These are phyloP conservation scores for Periconia sp. DNA, from an alignment of 2,329 filamentous ascomycete species.

Conservation along the genomic window DNA sequence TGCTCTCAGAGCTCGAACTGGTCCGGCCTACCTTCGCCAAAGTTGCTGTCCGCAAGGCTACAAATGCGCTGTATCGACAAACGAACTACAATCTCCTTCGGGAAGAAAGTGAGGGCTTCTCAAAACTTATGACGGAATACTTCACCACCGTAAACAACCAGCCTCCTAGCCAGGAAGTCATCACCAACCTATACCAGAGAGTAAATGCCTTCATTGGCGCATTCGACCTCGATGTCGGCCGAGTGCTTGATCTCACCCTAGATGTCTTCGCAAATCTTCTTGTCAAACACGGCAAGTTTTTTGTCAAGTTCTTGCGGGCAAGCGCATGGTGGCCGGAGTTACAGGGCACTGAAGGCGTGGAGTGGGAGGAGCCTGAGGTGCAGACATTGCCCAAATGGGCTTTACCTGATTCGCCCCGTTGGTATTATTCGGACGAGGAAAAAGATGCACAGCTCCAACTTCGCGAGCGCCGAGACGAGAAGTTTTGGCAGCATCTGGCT, in stretches of 20 bases:
- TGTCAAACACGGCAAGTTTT: conserved; percentile 92
- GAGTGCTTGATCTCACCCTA: conserved; percentile 90
- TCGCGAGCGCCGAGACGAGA: conserved; percentile 70
- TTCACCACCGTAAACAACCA: conserved; percentile 84
- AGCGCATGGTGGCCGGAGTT: conserved; percentile 96
- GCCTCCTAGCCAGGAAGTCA: conserved; percentile 74
- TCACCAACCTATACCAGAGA: conserved; percentile 85
- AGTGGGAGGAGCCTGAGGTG: conserved; percentile 57
- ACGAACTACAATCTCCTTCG: conserved; percentile 95
- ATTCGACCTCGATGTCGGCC: conserved; percentile 94
- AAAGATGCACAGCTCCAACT: conserved; percentile 62
- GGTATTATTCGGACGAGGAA: conserved; percentile 71
- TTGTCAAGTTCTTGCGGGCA: conserved; percentile 86
- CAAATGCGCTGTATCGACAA: conserved; percentile 91
- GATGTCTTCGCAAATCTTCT: conserved; percentile 94
- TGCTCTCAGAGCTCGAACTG: conserved; percentile 77
- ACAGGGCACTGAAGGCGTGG: conserved; percentile 60
- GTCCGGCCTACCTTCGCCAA: conserved; percentile 85
- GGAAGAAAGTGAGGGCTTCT: conserved; percentile 96
- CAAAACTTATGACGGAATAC: conserved; percentile 93
- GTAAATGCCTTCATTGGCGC: conserved; percentile 95
- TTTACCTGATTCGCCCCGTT: conserved; percentile 70
- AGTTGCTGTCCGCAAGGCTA: conserved; percentile 86
- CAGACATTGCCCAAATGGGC: conserved; percentile 86
- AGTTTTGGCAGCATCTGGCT: conserved; percentile 83